Evolutionary conservation across 225 moss, liverwort and hornwort genomes (phyloP), one percentile per base, ranked within the genome.

Genomic region (Climacium dendroides): DNA sequence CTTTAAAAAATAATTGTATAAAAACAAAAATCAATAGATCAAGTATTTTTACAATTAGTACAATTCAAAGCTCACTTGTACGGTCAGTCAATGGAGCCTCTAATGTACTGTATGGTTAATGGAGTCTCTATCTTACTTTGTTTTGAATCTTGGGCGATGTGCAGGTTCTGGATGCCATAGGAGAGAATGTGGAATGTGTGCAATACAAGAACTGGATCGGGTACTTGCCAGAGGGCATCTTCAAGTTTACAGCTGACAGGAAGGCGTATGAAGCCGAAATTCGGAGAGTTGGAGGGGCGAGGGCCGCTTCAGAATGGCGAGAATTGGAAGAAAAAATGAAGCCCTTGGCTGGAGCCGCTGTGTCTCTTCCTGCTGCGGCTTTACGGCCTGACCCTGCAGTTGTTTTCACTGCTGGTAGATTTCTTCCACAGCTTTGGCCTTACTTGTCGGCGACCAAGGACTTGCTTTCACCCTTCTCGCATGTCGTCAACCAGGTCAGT

Each of bases 121-220:
- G 13, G 75, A 52, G n/a, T 15, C 53, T n/a, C 53, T 76, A 15
- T 54, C 53, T n/a, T n/a, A 55, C 77, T 26, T 57, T 57, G 75
- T 52, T 55, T 77, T 61, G 54, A 87, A 47, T 58, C 71, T 37
- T 50, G 57, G 55, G 71, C 63, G 72, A n/a, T 70, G 82, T 67
- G 87, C 93, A 96, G 96, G 95, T 96, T 25, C 87, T 96, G 37
- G 96, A 95, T 93, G 94, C 94, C 29, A 80, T 96, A 80, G 94
- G 93, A 54, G 95, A 96, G 90, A 79, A 93, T 78, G 94, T 96
- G 73, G 86, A 95, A 83, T 96, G 96, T 30, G 92, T 96, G 57
- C 96, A 95, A 74, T 96, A 95, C 80, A 96, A 96, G 85, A 92
- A 57, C 74, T 96, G 96, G 95, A 94, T 96, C 45, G 96, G 95